Base-by-base conservation (phyloP, 345 rosid species). In the Ceriops decandra region DNA sequence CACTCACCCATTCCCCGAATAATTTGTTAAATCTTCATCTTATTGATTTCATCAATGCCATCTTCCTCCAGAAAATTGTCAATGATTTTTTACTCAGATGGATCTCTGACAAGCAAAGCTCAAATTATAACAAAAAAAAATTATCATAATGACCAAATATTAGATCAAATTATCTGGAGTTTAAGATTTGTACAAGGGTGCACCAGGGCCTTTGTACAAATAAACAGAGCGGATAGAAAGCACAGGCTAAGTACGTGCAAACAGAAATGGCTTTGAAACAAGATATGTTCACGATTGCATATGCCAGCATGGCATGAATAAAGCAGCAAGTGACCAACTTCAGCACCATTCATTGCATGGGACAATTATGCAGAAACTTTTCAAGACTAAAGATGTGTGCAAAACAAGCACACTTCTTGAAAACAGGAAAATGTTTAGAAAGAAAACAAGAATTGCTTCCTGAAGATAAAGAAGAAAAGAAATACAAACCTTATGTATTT, bases 31-130 rank as follows among this genome's bases (percentile, higher is more conserved):
- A 93, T 88, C 79, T 82, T 87, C 52, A n/a, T 66, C 82, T 82
- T 90, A 72, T 82, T 85, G 81, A 72, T 68, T 69, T 86, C 88
- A 60, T 86, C 87, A 22, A 87, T 26, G 57, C 85, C 85, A 68
- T 84, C 88, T 64, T 87, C 88, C 68, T 83, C 88, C 57, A 92
- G 90, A 76, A 92, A 92, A 38, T 87, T 85, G 80, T 88, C 90
- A 32, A 87, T 90, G 72, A 87, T 74, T 66, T 81, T 88, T 57
- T 81, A 88, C 74, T 90, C 85, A 0, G 85, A 85, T 66, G 86
- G 88, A 72, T 88, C 91, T 66, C 93, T 89, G 27, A 64, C 70
- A 70, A 60, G 60, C 67, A 71, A 74, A 66, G 62, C 4, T 19
- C 22, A 9, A 27, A 30, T 30, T 6, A 56, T 9, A 66, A 56